Base-by-base conservation (phyloP, 2,329 filamentous ascomycete species). In the Lachnellula suecica region DNA sequence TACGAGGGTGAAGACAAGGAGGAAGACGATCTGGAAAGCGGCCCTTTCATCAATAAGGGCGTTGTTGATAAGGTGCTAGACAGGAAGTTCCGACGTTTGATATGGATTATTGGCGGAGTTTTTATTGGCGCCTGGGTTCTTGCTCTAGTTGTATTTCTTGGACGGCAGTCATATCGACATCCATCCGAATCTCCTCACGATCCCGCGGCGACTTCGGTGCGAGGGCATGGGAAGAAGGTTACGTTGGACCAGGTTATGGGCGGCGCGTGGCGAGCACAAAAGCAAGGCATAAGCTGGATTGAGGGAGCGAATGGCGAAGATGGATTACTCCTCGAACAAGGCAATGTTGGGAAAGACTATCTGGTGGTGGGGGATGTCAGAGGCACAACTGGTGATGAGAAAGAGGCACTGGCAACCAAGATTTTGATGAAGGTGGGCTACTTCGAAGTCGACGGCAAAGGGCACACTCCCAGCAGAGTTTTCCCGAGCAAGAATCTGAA, bases 281-380 rank as follows among this genome's bases (percentile, higher is more conserved):
- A 72, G 41, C 85, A 90, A 57, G 79, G 77, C 25, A 88, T 94
- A 56, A 81, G 81, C 59, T 95, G 90, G 90, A 87, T 94, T 45
- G 78, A 81, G 25, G 88, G 89, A 1, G 81, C 88, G 1, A 75
- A 84, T 43, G 88, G 86, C 13, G 85, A 91, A 66, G 94, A 99
- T 67, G 94, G 94, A 1, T 70, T 97, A 53, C 70, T 99, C 59
- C 79, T 99, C 19, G 88, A 96, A 70, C 79, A 82, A 63, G 84
- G 78, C 46, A 81, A 77, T 1, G 64, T 69, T 1, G 83, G 79
- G 4, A 84, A 89, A 63, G 85, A 87, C 53, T 97, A 87, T 63
- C 74, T 99, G 49, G 82, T 94, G 2, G 89, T 97, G 1, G 88
- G 96, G 67, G 91, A 97, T 69, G 87, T 99, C 48, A 83, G 85